Evolutionary conservation across 2,329 filamentous ascomycete species (phyloP).

Genomic region (Sporothrix mexicana): DNA sequence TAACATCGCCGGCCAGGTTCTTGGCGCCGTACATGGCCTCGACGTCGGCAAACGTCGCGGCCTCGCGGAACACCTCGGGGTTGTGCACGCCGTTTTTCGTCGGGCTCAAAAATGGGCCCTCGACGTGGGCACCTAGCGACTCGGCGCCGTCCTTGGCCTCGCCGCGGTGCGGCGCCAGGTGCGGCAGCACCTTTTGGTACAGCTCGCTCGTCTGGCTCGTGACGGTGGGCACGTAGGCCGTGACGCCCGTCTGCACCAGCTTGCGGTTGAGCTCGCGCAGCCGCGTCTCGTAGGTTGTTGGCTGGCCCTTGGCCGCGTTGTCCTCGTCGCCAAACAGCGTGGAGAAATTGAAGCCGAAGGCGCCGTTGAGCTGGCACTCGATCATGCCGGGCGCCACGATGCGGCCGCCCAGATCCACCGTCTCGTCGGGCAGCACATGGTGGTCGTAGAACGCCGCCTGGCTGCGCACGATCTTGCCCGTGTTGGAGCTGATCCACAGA

Average conservation of each 20-base stretch:
- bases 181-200: conserved; percentile 80
- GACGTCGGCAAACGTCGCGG: conserved; percentile 68
- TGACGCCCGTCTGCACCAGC: conserved; percentile 80
- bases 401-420: conserved; percentile 79
- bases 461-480: conserved; percentile 80
- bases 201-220: conserved; percentile 81
- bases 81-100: conserved; percentile 89
- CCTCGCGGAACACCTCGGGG: conserved; percentile 70
- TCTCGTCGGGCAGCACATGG: conserved; percentile 70
- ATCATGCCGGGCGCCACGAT: conserved; percentile 87
- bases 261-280: conserved; percentile 72
- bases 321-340: conserved; percentile 66
- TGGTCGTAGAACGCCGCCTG: conserved; percentile 72
- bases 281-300: conserved; percentile 71
- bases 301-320: neutral
- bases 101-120: conserved; percentile 85
- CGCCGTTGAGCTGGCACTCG: conserved; percentile 90
- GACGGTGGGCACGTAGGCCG: conserved; percentile 84
- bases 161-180: conserved; percentile 73
- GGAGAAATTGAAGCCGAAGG: conserved; percentile 92
- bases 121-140: conserved; percentile 86
- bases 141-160: conserved; percentile 71
- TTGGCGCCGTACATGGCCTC: conserved; percentile 72
- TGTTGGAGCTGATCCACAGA: conserved; percentile 84
- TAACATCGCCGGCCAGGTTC: conserved; percentile 59